phyloP scores from a whole-genome alignment of 768 basidiomycete species.

The Harrya chromipes region DNA sequence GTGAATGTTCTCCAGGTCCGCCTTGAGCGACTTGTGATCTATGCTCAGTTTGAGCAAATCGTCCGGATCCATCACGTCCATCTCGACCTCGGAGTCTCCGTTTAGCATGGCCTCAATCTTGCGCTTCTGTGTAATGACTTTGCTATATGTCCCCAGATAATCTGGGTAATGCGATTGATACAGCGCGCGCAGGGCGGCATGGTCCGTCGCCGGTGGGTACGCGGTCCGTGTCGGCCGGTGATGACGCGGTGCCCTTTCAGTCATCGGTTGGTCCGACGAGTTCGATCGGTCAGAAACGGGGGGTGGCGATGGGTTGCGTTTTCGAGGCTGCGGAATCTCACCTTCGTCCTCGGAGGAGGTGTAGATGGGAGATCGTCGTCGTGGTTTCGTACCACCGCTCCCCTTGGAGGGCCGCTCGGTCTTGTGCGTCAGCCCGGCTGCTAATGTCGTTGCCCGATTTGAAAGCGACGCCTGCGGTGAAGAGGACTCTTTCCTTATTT shows the following conservation, averaged over 20 bases:
- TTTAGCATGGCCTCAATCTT: constrained; percentile 53
- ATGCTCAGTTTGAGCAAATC: constrained; percentile 45
- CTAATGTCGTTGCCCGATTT: not conserved
- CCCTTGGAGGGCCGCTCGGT: constrained; percentile 21
- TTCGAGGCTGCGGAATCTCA: constrained; percentile 33
- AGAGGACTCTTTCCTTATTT: constrained; percentile 39
- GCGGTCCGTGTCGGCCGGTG: constrained; percentile 32
- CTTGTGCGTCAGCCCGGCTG: constrained; percentile 8
- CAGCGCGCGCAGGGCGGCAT: constrained; percentile 46
- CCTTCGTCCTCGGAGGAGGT: constrained; percentile 67
- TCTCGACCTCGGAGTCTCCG: constrained; percentile 53
- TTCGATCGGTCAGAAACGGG: constrained; percentile 22
- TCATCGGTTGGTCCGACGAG: constrained; percentile 17
- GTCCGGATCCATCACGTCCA: constrained; percentile 51
- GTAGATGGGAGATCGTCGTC: constrained; percentile 59
- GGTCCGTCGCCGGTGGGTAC: constrained; percentile 44
- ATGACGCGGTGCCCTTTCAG: constrained; percentile 17
- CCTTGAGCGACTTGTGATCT: constrained; percentile 45
- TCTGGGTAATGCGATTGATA: constrained; percentile 52
- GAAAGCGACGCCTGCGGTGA: constrained; percentile 16
- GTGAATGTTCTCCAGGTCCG: constrained; percentile 53
- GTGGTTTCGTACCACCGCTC: constrained; percentile 31
- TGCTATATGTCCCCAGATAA: constrained; percentile 47
- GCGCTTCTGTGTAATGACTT: constrained; percentile 47
- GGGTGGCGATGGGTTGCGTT: constrained; percentile 28